These are phyloP conservation scores for Pyronema domesticum DNA, from an alignment of 495 filamentous ascomycete species.

Conservation along the genomic window DNA sequence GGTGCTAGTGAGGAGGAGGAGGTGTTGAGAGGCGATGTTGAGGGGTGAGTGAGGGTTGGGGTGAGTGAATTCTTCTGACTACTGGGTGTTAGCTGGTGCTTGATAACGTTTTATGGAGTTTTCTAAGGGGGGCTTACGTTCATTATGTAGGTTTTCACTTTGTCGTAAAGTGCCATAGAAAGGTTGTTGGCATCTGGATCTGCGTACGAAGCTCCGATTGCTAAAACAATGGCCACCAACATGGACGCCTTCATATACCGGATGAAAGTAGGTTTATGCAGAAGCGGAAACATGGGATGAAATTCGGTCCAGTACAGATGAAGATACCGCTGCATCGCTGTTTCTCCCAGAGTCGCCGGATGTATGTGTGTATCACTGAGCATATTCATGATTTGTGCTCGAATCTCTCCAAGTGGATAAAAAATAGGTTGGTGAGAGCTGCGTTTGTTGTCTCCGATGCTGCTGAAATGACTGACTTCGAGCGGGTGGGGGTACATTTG, in stretches of 20 bases:
- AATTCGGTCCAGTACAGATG: conserved; percentile 25
- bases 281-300: conserved; percentile 34
- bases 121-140: conserved; percentile 7
- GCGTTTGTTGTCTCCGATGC: conserved; percentile 14
- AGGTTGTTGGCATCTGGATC: conserved; percentile 22
- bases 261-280: conserved; percentile 35
- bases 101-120: no score
- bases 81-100: not conserved
- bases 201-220: conserved; percentile 23
- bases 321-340: conserved; percentile 24
- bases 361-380: conserved; percentile 18
- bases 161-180: conserved; percentile 23
- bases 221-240: conserved; percentile 24
- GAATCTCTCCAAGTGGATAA: conserved; percentile 22
- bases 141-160: conserved; percentile 19
- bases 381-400: conserved; percentile 18
- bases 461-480: conserved; percentile 20
- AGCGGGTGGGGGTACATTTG: conserved; percentile 21
- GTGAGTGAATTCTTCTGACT: conserved; percentile 21
- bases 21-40: conserved; percentile 18
- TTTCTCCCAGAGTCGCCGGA: conserved; percentile 12
- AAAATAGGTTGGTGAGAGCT: conserved; percentile 12
- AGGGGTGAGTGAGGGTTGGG: no score
- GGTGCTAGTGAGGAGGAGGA: conserved; percentile 20
- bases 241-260: conserved; percentile 31